A percentile compares a stretch with the other conserved stretches of the same genome.
Evolutionary conservation across 1,139 yeast genomes (phyloP).

Genomic region (Blastobotrys apis): DNA sequence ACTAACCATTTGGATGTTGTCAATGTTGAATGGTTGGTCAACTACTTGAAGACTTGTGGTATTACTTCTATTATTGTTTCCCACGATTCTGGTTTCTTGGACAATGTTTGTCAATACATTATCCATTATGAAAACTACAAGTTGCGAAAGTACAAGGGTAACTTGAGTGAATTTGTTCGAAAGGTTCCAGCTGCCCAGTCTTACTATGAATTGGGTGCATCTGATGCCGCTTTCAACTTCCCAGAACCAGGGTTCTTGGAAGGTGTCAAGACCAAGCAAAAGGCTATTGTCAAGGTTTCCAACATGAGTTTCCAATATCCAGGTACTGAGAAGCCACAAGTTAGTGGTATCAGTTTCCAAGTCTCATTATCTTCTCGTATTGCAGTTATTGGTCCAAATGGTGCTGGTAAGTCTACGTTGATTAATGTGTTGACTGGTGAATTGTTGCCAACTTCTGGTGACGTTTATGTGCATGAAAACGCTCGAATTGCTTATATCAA

Average conservation of each 20-base stretch:
- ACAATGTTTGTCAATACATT: slow-evolving; percentile 94
- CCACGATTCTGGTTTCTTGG: slow-evolving; percentile 99
- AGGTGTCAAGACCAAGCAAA: slow-evolving; percentile 99
- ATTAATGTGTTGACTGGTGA: slow-evolving; percentile 99
- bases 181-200: slow-evolving; percentile 98
- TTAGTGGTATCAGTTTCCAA: slow-evolving; percentile 88
- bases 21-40: slow-evolving; percentile 98
- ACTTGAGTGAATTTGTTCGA: slow-evolving; percentile 96
- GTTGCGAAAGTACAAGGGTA: slow-evolving; percentile 99
- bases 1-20: slow-evolving; percentile 99
- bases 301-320: slow-evolving; percentile 99
- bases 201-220: slow-evolving; percentile 97
- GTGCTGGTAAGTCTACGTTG: slow-evolving; percentile 99
- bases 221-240: slow-evolving; percentile 92
- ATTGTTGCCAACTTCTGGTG: slow-evolving; percentile 96
- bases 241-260: slow-evolving; percentile 99
- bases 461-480: slow-evolving; percentile 98
- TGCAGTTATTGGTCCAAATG: slow-evolving; percentile 99
- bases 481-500: slow-evolving; percentile 99
- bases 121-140: slow-evolving; percentile 99
- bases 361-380: slow-evolving; percentile 98
- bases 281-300: slow-evolving; percentile 97
- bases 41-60: slow-evolving; percentile 98
- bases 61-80: slow-evolving; percentile 97
- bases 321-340: slow-evolving; percentile 96